Conservation (phyloP, 140 eudicot genomes). For the Anethum foeniculum region DNA sequence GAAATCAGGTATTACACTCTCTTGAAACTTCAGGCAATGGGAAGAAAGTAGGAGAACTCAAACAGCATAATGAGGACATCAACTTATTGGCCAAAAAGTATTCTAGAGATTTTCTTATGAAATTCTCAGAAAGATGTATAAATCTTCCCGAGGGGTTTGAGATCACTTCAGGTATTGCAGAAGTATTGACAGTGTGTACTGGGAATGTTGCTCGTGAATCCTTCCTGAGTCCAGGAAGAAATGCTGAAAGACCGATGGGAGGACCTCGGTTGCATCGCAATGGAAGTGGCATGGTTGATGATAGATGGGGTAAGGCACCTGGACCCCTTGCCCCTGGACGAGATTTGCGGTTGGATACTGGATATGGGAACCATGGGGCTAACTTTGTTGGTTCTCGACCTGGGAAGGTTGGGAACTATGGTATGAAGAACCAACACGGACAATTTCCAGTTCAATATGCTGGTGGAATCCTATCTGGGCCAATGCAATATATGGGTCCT, state of each 20-base stretch:
- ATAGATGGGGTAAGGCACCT: slow-evolving; percentile 52
- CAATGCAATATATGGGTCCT: slow-evolving; percentile 37
- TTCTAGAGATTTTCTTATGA: slow-evolving; percentile 78
- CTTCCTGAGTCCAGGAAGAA: slow-evolving; percentile 59
- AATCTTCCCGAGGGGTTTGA: slow-evolving; percentile 61
- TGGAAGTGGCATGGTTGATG: slow-evolving; percentile 46
- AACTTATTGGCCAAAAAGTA: slow-evolving; percentile 51
- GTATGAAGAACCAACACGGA: slow-evolving; percentile 34
- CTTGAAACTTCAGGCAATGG: slow-evolving; percentile 25
- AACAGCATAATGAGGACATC: slow-evolving; percentile 27
- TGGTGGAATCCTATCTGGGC: slow-evolving; percentile 39
- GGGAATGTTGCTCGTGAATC: slow-evolving; percentile 37
- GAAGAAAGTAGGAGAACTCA: slow-evolving; percentile 12
- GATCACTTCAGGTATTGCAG: slow-evolving; percentile 37
- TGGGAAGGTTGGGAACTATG: slow-evolving; percentile 26
- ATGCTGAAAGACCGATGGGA: slow-evolving; percentile 32
- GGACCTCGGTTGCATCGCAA: slow-evolving; percentile 58
- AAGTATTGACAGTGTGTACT: slow-evolving; percentile 24
- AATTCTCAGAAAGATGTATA: slow-evolving; percentile 46
- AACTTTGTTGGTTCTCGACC: slow-evolving; percentile 25
- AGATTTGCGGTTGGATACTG: slow-evolving; percentile 24
- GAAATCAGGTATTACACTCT: not conserved
- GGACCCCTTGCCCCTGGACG: slow-evolving; percentile 33
- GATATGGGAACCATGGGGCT: slow-evolving; percentile 27
- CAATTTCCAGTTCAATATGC: slow-evolving; percentile 27